Base-by-base conservation (phyloP, 2,329 filamentous ascomycete species). In the Verticillium isaacii region DNA sequence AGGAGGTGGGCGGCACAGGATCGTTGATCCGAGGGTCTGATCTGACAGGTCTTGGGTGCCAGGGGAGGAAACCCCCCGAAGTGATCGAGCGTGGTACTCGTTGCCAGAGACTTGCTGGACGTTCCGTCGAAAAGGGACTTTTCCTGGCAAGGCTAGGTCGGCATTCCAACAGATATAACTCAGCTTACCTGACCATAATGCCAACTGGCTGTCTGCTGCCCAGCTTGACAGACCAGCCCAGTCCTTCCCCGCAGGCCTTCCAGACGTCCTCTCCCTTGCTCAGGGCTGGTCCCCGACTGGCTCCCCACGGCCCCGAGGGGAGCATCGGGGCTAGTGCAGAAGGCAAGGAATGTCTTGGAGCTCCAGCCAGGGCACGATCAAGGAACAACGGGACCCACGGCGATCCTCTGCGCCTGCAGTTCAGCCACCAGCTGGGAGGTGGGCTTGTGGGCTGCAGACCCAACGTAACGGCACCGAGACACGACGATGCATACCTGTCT, bases 401-500 rank as follows among this genome's bases (percentile, higher is more conserved):
- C 39, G 41, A 37, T 59, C 58, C 32, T 56, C 25, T 14, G 54
- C 32, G 25, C 54, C 32, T 56, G 25, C 14, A 17, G 25, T 56
- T 56, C 54, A 56, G 54, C 54, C 54, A 34, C 54, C 54, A 32
- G 45, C 45, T 23, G 19, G 45, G 45, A 25, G 45, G 45, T 50
- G 45, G 45, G 19, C 45, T 23, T 50, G 45, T 23, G 54, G 54
- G 25, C 32, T 23, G 14, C 29, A 45, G 59, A 59, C 62, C 58
- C 59, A 62, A 37, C 32, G 56, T n/a, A 56, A 32, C 58, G 54
- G 54, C 59, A 39, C 57, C 61, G 60, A 65, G 64, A 65, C 64
- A 66, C 37, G 52, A 41, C 57, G 61, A 55, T 66, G 63, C 64
- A 65, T 66, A 60, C 64, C 63, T 66, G 37, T 36, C 34, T 19